Conservation (phyloP, 2,329 filamentous ascomycete genomes). For the Diaporthe helianthi region DNA sequence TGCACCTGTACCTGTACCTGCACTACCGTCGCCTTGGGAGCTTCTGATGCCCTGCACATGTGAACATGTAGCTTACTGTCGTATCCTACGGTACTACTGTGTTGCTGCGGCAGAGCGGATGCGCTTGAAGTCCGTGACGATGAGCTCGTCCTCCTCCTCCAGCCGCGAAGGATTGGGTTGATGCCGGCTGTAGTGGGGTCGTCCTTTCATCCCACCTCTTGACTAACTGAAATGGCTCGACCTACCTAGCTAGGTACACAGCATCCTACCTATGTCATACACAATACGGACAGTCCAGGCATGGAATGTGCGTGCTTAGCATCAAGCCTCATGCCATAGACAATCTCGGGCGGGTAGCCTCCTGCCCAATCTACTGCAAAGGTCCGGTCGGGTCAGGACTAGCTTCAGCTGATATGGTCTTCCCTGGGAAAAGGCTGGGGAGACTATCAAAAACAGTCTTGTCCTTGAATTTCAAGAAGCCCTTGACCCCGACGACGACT, state of each 20-base stretch:
- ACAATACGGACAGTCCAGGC: not conserved
- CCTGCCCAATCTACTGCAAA: not conserved
- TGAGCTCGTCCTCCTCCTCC: not conserved
- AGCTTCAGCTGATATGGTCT: constrained; percentile 3
- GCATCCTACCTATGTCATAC: not conserved
- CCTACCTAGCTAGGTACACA: not conserved
- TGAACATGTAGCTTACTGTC: constrained; percentile 5
- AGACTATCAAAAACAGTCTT: not conserved
- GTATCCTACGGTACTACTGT: not conserved
- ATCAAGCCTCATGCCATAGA: constrained; percentile 12
- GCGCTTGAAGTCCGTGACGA: not conserved
- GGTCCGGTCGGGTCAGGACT: not conserved
- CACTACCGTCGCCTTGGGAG: not conserved
- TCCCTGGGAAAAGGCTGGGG: not conserved
- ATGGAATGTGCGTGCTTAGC: not conserved
- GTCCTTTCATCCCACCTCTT: constrained; percentile 1
- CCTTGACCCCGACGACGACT: not conserved
- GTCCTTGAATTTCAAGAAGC: not conserved
- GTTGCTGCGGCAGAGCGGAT: not conserved
- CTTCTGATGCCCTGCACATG: constrained; percentile 14
- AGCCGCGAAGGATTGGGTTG: not conserved
- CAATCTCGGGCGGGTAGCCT: not conserved
- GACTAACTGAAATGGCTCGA: not conserved
- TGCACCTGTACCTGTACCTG: no score
- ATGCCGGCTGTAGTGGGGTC: not conserved